Conservation (phyloP, 2,329 filamentous ascomycete genomes). For the Leptographium lundbergii region DNA sequence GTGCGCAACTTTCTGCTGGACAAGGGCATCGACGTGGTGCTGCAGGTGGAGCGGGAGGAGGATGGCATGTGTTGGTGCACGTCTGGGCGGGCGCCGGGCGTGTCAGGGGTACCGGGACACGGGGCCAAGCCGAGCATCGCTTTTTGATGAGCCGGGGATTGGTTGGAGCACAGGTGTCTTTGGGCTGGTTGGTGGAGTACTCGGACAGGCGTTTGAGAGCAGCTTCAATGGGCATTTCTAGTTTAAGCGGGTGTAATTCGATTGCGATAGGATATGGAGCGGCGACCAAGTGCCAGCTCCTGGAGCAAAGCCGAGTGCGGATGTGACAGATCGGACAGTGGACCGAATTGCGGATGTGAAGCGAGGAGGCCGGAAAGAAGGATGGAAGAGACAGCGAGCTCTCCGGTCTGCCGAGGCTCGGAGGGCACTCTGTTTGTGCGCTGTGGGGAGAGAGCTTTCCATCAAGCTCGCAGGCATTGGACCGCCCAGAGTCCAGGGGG, state of each 20-base stretch:
- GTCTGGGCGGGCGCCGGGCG: constrained; percentile 22
- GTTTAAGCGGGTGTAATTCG: no score
- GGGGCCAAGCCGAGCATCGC: constrained; percentile 15
- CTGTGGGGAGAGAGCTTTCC: background rate
- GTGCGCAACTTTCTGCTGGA: constrained; percentile 57
- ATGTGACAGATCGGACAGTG: background rate
- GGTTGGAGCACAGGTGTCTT: no score
- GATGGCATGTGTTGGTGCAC: constrained; percentile 54
- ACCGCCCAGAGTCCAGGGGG: background rate
- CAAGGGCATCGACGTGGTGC: constrained; percentile 65
- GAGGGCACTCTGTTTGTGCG: no score
- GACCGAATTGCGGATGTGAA: background rate
- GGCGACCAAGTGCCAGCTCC: no score
- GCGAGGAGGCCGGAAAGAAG: background rate
- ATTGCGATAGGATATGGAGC: no score
- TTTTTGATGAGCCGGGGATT: constrained; percentile 4
- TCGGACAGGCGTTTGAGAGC: background rate
- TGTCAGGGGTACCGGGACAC: constrained; percentile 3
- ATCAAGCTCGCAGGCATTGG: background rate
- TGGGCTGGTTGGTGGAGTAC: background rate
- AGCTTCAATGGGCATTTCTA: no score
- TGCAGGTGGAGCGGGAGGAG: constrained; percentile 80
- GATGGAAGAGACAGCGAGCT: background rate
- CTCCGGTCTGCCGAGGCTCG: constrained; percentile 10
- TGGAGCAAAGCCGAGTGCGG: background rate